Evolutionary conservation across 2,329 filamentous ascomycete genomes (phyloP), one percentile per base, ranked within the genome.

Genomic region (Xylaria polymorpha): DNA sequence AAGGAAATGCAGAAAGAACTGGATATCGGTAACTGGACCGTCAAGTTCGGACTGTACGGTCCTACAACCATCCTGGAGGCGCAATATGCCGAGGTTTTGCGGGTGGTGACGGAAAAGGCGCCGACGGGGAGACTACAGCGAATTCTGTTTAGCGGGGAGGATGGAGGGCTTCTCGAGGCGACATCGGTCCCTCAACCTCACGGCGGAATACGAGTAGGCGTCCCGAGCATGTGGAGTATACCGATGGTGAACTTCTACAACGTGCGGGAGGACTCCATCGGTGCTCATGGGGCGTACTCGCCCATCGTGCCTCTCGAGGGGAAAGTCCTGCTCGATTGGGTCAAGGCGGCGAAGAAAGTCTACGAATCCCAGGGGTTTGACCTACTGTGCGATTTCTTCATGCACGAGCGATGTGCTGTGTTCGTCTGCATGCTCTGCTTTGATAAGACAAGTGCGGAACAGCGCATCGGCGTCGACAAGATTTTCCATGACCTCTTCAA

Each of bases 371-470:
- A 83, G 37, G 78, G 78, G 0, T 81, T 83, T 59, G 83, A 85
- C 68, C 73, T 84, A 25, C 79, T 83, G 68, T 82, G 81, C 68
- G 83, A 85, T 66, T 84, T 84, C 74, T 84, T 84, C 75, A 83
- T 85, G 81, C 80, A 83, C 58, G 82, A 84, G 68, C 76, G 82
- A 1, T 82, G 84, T 56, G 80, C 83, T 9, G 81, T 85, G 41
- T 80, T 84, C 51, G 82, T 84, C 69, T 83, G 83, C 67, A 85
- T 85, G 82, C 81, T 84, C 66, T 81, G 79, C 4, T 85, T 83
- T 66, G 83, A 85, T 71, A 83, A 84, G 74, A 81, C 79, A 3
- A 81, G 81, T 58, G 68, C 75, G 4, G 75, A 74, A 64, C 81
- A 84, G 67, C 78, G 81, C 12, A 68, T 74, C 43, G 76, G 78